Percentiles rank a stretch among this genome's conserved stretches.
Evolutionary conservation across 441 rosid species (phyloP).

Genomic region (Cnidoscolus chayamansa): DNA sequence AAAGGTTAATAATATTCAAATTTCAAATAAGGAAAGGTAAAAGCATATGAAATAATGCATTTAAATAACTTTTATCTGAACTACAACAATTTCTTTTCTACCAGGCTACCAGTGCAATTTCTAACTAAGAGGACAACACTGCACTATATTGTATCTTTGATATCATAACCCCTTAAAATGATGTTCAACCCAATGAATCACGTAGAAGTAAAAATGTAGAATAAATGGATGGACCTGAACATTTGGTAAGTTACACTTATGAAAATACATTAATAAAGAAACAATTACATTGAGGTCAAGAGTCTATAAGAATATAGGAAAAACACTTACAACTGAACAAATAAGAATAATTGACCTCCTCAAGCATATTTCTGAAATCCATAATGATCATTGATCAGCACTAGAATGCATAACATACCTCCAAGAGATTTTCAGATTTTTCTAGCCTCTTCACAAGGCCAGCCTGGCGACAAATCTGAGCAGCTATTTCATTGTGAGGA

Average conservation of each 20-base stretch:
- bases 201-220: background rate
- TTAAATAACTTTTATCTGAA: background rate
- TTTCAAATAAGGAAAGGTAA: background rate
- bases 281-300: background rate
- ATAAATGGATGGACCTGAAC: background rate
- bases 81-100: background rate
- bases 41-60: background rate
- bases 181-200: background rate
- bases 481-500: conserved; percentile 98
- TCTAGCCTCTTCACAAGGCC: conserved; percentile 96
- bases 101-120: background rate
- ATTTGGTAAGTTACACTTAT: background rate
- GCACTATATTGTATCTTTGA: too few relatives aligned
- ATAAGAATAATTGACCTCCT: background rate
- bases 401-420: conserved; percentile 5
- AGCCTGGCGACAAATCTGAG: conserved; percentile 99
- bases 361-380: background rate
- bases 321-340: background rate
- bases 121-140: background rate
- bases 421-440: conserved; percentile 39
- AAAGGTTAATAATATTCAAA: background rate
- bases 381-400: background rate
- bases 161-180: background rate
- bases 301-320: background rate
- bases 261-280: background rate